phyloP scores from a whole-genome alignment of 345 rosid species.

The Aethionema arabicum region DNA sequence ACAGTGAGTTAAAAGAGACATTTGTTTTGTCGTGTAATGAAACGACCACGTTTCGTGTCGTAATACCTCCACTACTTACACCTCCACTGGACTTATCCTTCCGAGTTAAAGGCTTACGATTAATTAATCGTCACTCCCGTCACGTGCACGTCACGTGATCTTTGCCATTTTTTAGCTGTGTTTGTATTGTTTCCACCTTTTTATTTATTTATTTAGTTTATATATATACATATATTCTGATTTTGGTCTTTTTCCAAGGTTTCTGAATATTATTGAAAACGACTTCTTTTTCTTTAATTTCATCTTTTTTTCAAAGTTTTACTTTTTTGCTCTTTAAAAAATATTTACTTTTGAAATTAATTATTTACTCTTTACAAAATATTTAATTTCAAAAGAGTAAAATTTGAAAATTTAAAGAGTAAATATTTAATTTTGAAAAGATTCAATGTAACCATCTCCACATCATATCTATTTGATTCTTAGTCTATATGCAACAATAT shows the following conservation, averaged over 20 bases:
- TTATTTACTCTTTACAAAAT: not conserved
- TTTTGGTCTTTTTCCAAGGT: no score
- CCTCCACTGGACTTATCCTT: conserved; percentile 29
- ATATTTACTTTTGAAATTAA: not conserved
- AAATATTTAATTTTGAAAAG: conserved; percentile 24
- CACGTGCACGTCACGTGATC: conserved; percentile 16
- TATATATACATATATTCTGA: no score
- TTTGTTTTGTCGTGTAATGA: conserved; percentile 27
- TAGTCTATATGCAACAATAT: conserved; percentile 22
- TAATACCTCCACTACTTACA: conserved; percentile 35
- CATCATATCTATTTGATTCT: conserved; percentile 9
- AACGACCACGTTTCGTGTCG: conserved; percentile 33
- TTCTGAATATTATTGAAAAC: not conserved
- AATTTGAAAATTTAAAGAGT: no score
- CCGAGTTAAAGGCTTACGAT: not conserved
- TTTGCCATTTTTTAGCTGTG: conserved; percentile 16
- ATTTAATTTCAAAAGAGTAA: no score
- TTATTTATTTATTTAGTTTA: no score
- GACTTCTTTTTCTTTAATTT: not conserved
- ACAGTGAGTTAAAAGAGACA: conserved; percentile 22
- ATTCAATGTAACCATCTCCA: conserved; percentile 27
- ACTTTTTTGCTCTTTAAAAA: no score
- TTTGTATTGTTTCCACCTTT: not conserved
- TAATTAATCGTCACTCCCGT: not conserved
- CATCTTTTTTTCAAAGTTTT: no score